Evolutionary conservation across 2,329 filamentous ascomycete genomes (phyloP).

Genomic region (Cladosporium sp.): DNA sequence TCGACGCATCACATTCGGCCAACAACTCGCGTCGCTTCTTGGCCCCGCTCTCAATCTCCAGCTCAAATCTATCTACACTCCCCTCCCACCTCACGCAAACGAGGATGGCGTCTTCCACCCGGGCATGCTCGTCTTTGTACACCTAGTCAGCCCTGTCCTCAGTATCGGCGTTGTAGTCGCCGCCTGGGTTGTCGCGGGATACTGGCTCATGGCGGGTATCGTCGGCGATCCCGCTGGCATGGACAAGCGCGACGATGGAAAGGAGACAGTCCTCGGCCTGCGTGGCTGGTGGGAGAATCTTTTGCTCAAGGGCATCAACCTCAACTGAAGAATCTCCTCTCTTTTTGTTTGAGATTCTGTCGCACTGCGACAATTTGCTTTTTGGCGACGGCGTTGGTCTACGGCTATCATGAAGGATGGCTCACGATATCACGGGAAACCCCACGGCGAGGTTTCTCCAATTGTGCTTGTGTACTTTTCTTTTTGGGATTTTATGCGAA

Average conservation of each 20-base stretch:
- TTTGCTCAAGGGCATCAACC: conserved; percentile 35
- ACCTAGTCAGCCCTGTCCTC: conserved; percentile 52
- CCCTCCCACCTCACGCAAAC: conserved; percentile 26
- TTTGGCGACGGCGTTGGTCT: conserved; percentile 11
- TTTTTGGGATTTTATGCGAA: conserved; percentile 2
- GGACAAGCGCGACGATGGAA: conserved; percentile 56
- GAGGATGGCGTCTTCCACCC: conserved; percentile 36
- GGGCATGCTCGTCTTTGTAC: conserved; percentile 47
- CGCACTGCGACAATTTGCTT: conserved; percentile 2
- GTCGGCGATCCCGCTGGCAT: conserved; percentile 57
- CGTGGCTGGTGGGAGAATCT: conserved; percentile 58
- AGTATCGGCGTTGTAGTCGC: conserved; percentile 53
- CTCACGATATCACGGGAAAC: conserved; percentile 8
- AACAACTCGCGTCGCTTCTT: conserved; percentile 49
- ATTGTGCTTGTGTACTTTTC: neutral
- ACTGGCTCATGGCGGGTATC: conserved; percentile 58
- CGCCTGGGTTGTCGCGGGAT: conserved; percentile 55
- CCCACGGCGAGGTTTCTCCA: neutral
- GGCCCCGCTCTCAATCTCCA: conserved; percentile 50
- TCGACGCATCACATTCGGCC: conserved; percentile 41
- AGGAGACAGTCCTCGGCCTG: conserved; percentile 54
- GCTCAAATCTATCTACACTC: conserved; percentile 45
- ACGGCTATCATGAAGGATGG: conserved; percentile 2
- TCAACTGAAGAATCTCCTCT: conserved; percentile 17
- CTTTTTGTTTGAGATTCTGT: neutral